Evolutionary conservation across 768 basidiomycete genomes (phyloP).

Genomic region (Boletellus ananiceps): DNA sequence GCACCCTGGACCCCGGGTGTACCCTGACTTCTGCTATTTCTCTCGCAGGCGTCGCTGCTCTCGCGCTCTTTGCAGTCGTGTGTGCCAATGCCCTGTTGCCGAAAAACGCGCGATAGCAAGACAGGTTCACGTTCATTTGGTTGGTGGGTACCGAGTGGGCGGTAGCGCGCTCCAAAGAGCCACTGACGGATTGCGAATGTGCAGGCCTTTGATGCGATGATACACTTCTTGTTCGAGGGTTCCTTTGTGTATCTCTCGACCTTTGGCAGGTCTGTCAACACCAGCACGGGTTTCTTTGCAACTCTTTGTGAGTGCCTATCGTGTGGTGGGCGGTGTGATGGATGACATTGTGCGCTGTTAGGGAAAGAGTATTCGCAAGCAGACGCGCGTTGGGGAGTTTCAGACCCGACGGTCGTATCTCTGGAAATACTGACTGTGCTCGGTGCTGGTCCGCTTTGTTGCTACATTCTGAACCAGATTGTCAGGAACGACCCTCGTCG

Average conservation of each 20-base stretch:
- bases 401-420: conserved; percentile 77
- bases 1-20: conserved; percentile 34
- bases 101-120: conserved; percentile 57
- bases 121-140: conserved; percentile 74
- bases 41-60: conserved; percentile 50
- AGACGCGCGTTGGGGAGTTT: conserved; percentile 75
- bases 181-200: not conserved
- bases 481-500: conserved; percentile 56
- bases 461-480: conserved; percentile 65
- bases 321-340: not conserved
- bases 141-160: conserved; percentile 42
- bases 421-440: conserved; percentile 83
- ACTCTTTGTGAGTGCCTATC: conserved; percentile 56
- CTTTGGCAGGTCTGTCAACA: conserved; percentile 69
- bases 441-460: conserved; percentile 65
- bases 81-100: conserved; percentile 56
- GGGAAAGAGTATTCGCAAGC: conserved; percentile 82
- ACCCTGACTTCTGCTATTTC: conserved; percentile 61
- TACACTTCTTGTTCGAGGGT: conserved; percentile 76
- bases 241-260: conserved; percentile 75
- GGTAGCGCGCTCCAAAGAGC: not conserved
- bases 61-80: conserved; percentile 49
- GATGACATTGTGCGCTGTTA: conserved; percentile 21
- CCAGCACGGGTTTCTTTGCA: conserved; percentile 63
- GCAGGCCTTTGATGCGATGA: conserved; percentile 75